phyloP scores from a whole-genome alignment of 1,284 basidiomycete genomes.

The Ceratobasidium sp. region DNA sequence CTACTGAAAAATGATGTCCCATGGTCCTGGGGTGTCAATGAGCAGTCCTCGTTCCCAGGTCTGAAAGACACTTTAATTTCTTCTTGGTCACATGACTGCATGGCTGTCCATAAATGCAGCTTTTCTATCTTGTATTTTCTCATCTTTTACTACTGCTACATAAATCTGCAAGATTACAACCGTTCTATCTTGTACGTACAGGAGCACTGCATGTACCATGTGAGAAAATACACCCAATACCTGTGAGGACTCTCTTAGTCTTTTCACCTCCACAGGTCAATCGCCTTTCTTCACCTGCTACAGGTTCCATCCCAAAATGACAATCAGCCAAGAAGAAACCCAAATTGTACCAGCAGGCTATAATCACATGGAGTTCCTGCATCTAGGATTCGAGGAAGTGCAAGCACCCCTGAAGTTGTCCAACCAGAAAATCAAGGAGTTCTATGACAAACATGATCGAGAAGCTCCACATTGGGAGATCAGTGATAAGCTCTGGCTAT shows the following conservation, averaged over 20 bases:
- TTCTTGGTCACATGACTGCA: too few relatives aligned
- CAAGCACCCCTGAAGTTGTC: constrained; percentile 24
- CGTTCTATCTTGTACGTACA: too few relatives aligned
- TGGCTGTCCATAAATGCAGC: too few relatives aligned
- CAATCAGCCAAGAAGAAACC: background rate
- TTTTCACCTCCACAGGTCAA: background rate
- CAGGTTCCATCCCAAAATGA: constrained; percentile 25
- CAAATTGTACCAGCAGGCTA: background rate
- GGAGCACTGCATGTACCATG: too few relatives aligned
- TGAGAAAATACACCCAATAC: too few relatives aligned
- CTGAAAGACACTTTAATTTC: constrained; percentile 47
- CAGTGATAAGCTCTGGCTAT: constrained; percentile 39
- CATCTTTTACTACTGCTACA: too few relatives aligned
- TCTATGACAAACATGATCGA: constrained; percentile 16
- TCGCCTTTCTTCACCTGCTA: constrained; percentile 20
- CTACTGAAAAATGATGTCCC: constrained; percentile 46
- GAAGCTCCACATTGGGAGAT: background rate
- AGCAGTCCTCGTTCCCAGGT: constrained; percentile 49
- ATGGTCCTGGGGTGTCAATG: constrained; percentile 44
- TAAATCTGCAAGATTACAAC: too few relatives aligned
- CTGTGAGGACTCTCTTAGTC: too few relatives aligned
- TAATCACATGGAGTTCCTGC: constrained; percentile 15
- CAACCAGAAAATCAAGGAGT: constrained; percentile 12
- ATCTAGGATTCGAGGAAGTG: constrained; percentile 9
- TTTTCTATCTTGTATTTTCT: too few relatives aligned